Percentiles rank a stretch among this genome's conserved stretches.
phyloP scores from a whole-genome alignment of 495 filamentous ascomycete genomes.

The Stereocaulon alpinum region DNA sequence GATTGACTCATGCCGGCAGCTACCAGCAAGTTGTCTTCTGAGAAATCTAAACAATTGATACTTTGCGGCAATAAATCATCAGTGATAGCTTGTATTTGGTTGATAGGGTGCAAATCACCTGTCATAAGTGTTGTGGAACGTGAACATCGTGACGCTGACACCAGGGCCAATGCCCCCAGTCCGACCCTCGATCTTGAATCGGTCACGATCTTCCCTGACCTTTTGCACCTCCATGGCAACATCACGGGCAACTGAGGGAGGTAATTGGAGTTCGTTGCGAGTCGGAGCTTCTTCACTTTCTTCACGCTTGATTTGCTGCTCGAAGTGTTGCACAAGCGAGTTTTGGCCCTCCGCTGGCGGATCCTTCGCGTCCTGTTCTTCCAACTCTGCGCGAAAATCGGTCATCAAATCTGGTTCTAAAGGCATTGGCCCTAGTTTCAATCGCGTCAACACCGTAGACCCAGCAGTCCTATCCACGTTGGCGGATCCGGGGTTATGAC shows the following conservation, averaged over 20 bases:
- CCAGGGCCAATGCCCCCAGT: conserved; percentile 71
- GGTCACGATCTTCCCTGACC: conserved; percentile 85
- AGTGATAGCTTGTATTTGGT: not conserved
- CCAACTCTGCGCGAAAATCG: conserved; percentile 74
- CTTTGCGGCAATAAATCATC: conserved; percentile 33
- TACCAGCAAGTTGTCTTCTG: conserved; percentile 71
- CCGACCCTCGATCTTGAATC: conserved; percentile 70
- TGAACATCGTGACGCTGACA: conserved; percentile 87
- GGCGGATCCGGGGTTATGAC: conserved; percentile 74
- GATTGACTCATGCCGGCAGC: conserved; percentile 85
- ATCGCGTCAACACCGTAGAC: conserved; percentile 42
- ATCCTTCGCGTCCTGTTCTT: conserved; percentile 63
- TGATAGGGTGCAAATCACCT: conserved; percentile 45
- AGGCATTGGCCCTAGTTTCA: conserved; percentile 69
- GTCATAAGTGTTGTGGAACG: conserved; percentile 91
- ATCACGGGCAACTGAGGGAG: conserved; percentile 75
- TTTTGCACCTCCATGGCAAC: conserved; percentile 89
- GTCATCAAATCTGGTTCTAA: conserved; percentile 67
- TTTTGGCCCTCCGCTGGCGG: conserved; percentile 55
- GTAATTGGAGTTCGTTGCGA: conserved; percentile 68
- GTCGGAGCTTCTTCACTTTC: conserved; percentile 73
- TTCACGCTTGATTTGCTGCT: conserved; percentile 78
- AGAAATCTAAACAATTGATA: conserved; percentile 85
- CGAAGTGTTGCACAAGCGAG: conserved; percentile 65
- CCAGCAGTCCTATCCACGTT: conserved; percentile 57